Evolutionary conservation across 805 yeast genomes (phyloP).

Genomic region (Hemisphaericaspora nanyangensis): DNA sequence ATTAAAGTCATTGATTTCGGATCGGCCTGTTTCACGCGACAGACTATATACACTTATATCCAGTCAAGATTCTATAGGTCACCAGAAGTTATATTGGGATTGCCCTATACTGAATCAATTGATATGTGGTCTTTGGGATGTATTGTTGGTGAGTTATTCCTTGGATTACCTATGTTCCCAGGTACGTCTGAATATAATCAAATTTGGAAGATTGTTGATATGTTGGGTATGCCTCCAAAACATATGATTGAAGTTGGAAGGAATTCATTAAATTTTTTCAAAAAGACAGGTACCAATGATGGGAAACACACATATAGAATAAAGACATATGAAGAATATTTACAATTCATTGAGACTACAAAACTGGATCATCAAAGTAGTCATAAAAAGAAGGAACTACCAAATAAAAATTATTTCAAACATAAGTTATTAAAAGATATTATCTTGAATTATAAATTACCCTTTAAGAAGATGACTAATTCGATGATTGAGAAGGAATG

Average conservation of each 20-base stretch:
- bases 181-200: conserved; percentile 94
- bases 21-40: conserved; percentile 88
- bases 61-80: conserved; percentile 92
- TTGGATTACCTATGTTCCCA: conserved; percentile 92
- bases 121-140: conserved; percentile 98
- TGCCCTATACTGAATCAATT: conserved; percentile 88
- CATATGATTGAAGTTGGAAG: conserved; percentile 98
- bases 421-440: conserved; percentile 64
- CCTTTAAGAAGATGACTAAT: conserved; percentile 53
- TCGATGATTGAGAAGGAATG: conserved; percentile 64
- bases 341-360: conserved; percentile 21
- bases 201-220: conserved; percentile 72
- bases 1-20: conserved; percentile 96
- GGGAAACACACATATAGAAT: conserved; percentile 29
- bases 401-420: conserved; percentile 81
- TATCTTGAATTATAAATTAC: conserved; percentile 68
- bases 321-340: conserved; percentile 35
- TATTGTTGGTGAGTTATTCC: conserved; percentile 81
- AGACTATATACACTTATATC: conserved; percentile 84
- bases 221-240: conserved; percentile 82
- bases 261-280: conserved; percentile 67
- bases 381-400: conserved; percentile 51
- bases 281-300: conserved; percentile 26
- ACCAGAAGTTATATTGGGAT: conserved; percentile 89
- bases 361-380: conserved; percentile 21